Conservation (phyloP, 2,329 filamentous ascomycete species). For the Coniochaeta sp. region DNA sequence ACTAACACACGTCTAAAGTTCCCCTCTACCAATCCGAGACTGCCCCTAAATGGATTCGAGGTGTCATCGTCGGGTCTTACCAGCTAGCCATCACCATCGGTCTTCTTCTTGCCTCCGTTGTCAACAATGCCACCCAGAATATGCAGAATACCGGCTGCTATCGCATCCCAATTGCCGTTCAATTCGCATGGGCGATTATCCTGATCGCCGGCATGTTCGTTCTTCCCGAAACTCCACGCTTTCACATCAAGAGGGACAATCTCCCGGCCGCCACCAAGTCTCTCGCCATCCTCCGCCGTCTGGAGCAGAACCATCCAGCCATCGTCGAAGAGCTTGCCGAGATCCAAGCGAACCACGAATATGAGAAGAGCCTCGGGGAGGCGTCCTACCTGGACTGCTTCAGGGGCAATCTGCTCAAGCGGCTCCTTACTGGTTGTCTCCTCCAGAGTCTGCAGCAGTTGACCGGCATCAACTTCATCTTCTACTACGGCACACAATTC, state of each 20-base stretch:
- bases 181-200: constrained; percentile 64
- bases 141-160: constrained; percentile 52
- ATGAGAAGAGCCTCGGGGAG: constrained; percentile 47
- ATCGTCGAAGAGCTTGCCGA: constrained; percentile 58
- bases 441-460: constrained; percentile 62
- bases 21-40: constrained; percentile 68
- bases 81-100: constrained; percentile 66
- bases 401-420: constrained; percentile 41
- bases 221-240: constrained; percentile 69
- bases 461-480: constrained; percentile 64
- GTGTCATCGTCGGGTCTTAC: constrained; percentile 62
- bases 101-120: constrained; percentile 57
- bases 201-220: constrained; percentile 58
- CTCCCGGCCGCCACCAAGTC: constrained; percentile 48
- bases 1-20: constrained; percentile 32
- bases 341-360: constrained; percentile 57
- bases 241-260: constrained; percentile 54
- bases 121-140: constrained; percentile 55
- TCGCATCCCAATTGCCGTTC: constrained; percentile 55
- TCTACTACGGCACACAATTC: constrained; percentile 65
- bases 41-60: constrained; percentile 66
- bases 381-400: constrained; percentile 48
- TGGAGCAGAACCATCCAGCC: constrained; percentile 48
- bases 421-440: constrained; percentile 58
- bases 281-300: constrained; percentile 54